Conservation (phyloP, 225 moss, liverwort and hornwort genomes). For the Pleurozium schreberi region DNA sequence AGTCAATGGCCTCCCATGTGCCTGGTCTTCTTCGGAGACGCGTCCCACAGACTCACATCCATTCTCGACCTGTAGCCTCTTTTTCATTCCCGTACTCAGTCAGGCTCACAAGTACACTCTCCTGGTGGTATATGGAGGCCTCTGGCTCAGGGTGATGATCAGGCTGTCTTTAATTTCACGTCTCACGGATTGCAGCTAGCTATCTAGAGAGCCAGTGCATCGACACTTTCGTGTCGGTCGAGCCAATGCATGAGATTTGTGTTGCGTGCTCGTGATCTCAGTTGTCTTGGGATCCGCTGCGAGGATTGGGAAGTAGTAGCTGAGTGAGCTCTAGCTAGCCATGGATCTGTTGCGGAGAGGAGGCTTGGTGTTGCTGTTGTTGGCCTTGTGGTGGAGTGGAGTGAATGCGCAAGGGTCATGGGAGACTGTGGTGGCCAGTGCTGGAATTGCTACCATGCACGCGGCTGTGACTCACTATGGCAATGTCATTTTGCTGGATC, state of each 20-base stretch:
- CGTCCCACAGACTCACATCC: background rate
- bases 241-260: background rate
- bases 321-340: background rate
- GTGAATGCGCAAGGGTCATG: constrained; percentile 39
- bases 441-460: constrained; percentile 47
- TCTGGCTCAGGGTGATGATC: background rate
- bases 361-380: background rate
- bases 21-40: background rate
- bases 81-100: background rate
- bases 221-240: background rate
- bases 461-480: constrained; percentile 33
- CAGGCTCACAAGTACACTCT: background rate
- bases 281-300: background rate
- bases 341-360: background rate
- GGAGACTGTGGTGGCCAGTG: constrained; percentile 20
- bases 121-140: constrained; percentile 1
- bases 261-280: background rate
- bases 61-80: background rate
- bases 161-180: background rate
- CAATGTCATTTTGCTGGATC: constrained; percentile 42
- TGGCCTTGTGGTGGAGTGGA: constrained; percentile 4
- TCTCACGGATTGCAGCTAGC: background rate
- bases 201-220: background rate
- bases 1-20: background rate
- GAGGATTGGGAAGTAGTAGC: background rate